Base-by-base conservation (phyloP, 371 early-diverging fungal genomes). In the Rhizopus arrhizus region DNA sequence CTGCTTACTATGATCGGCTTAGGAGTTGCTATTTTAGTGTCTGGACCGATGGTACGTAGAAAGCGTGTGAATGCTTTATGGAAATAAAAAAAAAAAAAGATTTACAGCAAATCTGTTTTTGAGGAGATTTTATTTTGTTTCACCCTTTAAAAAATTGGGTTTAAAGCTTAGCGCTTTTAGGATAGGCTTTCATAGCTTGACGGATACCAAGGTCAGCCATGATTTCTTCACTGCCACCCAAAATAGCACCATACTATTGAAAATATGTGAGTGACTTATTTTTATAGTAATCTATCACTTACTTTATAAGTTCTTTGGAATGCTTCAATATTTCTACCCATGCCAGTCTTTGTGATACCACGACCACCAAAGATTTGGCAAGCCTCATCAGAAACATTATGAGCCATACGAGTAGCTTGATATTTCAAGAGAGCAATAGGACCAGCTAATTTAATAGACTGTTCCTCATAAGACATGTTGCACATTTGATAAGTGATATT, bases 161-260 rank as follows among this genome's bases (percentile, higher is more conserved):
- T 59, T 70, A 70, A 31, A 70, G 64, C 22, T 64, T 61, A 10
- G 74, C 74, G 40, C 59, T 48, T 12, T 56, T 43, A 46, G 77
- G 77, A 58, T 61, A 78, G 8, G 57, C 35, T 48, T 71, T 70
- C 72, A 77, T 74, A 38, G 78, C 78, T 58, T 81, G 81, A 53
- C 78, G 64, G 13, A 81, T 64, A 66, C 81, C 78, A 9, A 81
- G 58, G 57, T 81, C 81, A 33, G 74, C 72, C 81, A 81, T 77
- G 57, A 79, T 74, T 64, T 79, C 80, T 69, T 95, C 95, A 29
- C 89, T 88, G 12, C 95, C 95, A 61, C 94, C 94, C 38, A 92
- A 90, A 59, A 92, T 92, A 13, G 93, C 90, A 57, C 64, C 64
- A 47, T 56, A 68, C 64, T 88, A 86, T 9, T 59, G 22, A 22